A percentile compares a stretch with the other conserved stretches of the same genome.
Evolutionary conservation across 371 early-diverging fungal species (phyloP).

Genomic region (Actinomortierella wolfii): DNA sequence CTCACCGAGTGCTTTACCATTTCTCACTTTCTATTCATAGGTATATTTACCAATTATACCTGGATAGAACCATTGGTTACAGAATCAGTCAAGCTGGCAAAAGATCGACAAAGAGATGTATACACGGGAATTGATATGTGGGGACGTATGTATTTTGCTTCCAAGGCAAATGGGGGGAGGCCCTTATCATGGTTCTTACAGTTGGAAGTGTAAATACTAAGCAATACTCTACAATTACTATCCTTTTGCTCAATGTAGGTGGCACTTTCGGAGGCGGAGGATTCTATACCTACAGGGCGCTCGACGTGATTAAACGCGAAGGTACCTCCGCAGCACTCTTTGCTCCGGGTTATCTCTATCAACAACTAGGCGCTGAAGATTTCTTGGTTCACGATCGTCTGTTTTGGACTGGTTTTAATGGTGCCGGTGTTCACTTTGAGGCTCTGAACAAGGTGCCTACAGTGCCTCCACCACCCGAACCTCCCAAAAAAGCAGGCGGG

Average conservation of each 20-base stretch:
- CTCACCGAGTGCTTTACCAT: no score
- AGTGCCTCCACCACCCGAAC: no score
- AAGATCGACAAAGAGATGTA: slow-evolving; percentile 48
- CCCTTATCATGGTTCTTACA: not conserved
- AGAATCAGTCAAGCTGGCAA: slow-evolving; percentile 44
- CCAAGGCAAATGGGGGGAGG: no score
- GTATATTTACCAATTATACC: slow-evolving; percentile 68
- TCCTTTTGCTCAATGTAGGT: slow-evolving; percentile 6
- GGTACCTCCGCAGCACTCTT: slow-evolving; percentile 60
- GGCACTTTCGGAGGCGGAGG: slow-evolving; percentile 67
- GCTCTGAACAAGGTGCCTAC: slow-evolving; percentile 4
- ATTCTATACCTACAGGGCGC: slow-evolving; percentile 52
- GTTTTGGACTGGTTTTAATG: slow-evolving; percentile 55
- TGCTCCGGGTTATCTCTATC: slow-evolving; percentile 67
- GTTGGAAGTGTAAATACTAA: not conserved
- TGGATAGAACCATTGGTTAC: slow-evolving; percentile 55
- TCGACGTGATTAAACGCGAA: slow-evolving; percentile 49
- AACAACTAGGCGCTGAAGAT: slow-evolving; percentile 49
- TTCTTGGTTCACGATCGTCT: slow-evolving; percentile 56
- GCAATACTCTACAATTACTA: no score
- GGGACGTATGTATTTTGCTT: slow-evolving; percentile 51
- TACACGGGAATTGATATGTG: slow-evolving; percentile 71
- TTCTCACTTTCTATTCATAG: slow-evolving; percentile 51
- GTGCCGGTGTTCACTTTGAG: slow-evolving; percentile 34
- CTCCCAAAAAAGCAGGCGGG: no score